Evolutionary conservation across 78 protist species (phyloP), one percentile per base, ranked within the genome.

Genomic region (Dictyostelium firmibasis): DNA sequence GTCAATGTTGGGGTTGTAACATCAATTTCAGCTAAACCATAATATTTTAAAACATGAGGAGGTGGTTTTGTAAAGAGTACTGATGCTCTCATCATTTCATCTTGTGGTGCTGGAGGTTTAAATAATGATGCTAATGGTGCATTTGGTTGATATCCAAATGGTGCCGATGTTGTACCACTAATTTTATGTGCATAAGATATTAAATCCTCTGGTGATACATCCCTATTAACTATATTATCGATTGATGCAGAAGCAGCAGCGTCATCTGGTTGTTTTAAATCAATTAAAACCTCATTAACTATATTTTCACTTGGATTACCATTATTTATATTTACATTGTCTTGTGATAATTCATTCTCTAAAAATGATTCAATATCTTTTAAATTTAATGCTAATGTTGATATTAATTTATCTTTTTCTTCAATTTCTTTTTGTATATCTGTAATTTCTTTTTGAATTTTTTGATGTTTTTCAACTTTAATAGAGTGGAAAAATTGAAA

Each of bases 71-170:
- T 23, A 81, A 89, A 89, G n/a, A 89, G 64, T 18, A 62, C 36
- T n/a, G 94, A 89, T 9, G 83, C 20, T 29, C 94, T 69, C 94
- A 89, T 89, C 94, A 89, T 78, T 35, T 89, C 94, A 20, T 89
- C 94, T 81, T 89, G 94, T 36, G 94, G 94, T 69, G 86, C 87
- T 8, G 94, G 94, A 23, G 94, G 94, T 81, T 89, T 89, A 31
- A 79, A 89, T 20, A 81, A 33, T 69, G 83, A 41, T 29, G 60
- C 74, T 35, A 89, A 47, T 31, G 94, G 88, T 27, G 36, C 31
- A 47, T 89, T 25, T 23, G 94, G 50, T 70, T 89, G 94, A 50
- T 89, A 81, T 44, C 94, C 94, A 33, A 33, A 89, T 18, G 94
- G 94, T 69, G 94, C 94, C 0, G 57, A 69, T 2, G 94, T 89